phyloP scores from a whole-genome alignment of 2,329 filamentous ascomycete species.

The Drechslerella coelobrocha region DNA sequence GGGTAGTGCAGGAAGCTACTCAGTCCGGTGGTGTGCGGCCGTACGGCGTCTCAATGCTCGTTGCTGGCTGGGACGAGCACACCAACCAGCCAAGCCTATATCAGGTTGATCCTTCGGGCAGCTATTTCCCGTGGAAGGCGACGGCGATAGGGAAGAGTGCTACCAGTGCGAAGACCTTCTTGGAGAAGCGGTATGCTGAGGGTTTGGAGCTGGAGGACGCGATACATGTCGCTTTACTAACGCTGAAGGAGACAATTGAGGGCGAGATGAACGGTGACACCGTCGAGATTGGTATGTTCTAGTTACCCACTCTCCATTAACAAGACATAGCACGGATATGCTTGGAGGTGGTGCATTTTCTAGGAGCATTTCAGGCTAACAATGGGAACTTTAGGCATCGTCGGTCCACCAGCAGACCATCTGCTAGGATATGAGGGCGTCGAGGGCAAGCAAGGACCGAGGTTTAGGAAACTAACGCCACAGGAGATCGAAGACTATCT shows the following conservation, averaged over 20 bases:
- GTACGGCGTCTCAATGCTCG: constrained; percentile 92
- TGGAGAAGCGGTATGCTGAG: constrained; percentile 99
- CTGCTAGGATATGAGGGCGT: constrained; percentile 90
- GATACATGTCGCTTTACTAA: constrained; percentile 95
- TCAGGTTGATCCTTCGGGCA: constrained; percentile 98
- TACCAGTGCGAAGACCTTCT: constrained; percentile 96
- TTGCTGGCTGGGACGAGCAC: constrained; percentile 96
- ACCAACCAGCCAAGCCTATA: constrained; percentile 98
- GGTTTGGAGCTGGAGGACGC: constrained; percentile 96
- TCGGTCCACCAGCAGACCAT: constrained; percentile 91
- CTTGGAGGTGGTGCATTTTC: constrained; percentile 7
- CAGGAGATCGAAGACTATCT: constrained; percentile 99
- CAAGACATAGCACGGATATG: background rate
- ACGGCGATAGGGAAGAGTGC: constrained; percentile 99
- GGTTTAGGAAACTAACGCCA: constrained; percentile 92
- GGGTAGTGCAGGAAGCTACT: constrained; percentile 98
- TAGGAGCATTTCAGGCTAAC: constrained; percentile 50
- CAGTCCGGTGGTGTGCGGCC: constrained; percentile 96
- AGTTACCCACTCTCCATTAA: background rate
- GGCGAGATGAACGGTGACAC: constrained; percentile 99
- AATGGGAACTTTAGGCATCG: constrained; percentile 70
- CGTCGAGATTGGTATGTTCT: constrained; percentile 85
- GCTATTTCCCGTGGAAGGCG: constrained; percentile 99
- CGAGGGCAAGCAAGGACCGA: constrained; percentile 80
- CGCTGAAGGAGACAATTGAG: constrained; percentile 98